phyloP scores from a whole-genome alignment of 202 grass and related monocot species.

The Cymbopogon flexuosus region DNA sequence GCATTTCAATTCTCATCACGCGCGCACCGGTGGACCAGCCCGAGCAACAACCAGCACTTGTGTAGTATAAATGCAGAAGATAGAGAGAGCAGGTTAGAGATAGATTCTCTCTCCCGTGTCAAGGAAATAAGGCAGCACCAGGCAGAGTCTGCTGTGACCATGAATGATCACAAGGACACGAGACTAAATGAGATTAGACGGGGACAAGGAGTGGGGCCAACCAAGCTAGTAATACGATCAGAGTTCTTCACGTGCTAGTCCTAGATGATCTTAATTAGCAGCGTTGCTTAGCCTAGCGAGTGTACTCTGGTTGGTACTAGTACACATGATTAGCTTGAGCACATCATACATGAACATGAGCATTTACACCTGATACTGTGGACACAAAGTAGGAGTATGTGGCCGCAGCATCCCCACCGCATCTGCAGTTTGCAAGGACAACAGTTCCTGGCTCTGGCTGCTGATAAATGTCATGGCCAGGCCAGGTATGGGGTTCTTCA shows the following conservation, averaged over 20 bases:
- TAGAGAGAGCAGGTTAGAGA: background rate
- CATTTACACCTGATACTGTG: background rate
- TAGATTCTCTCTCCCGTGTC: background rate
- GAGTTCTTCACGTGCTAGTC: background rate
- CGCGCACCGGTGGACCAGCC: background rate
- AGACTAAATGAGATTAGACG: slow-evolving; percentile 7
- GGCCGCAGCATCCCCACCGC: background rate
- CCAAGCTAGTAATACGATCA: background rate
- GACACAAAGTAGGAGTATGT: background rate
- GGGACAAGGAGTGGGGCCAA: background rate
- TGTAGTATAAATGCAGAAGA: background rate
- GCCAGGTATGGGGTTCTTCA: background rate
- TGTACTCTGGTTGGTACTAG: background rate
- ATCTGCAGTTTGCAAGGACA: background rate
- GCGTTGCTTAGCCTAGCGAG: background rate
- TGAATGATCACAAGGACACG: slow-evolving; percentile 23
- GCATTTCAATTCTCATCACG: background rate
- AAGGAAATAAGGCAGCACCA: background rate
- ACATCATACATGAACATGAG: background rate
- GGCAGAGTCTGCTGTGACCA: background rate
- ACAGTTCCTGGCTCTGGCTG: background rate
- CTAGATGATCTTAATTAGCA: background rate
- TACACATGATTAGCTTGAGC: background rate
- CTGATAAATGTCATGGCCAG: background rate
- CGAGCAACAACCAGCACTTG: background rate